These are phyloP conservation scores for Micractinium sp. DNA, from an alignment of 139 green algal genomes.

Conservation along the genomic window DNA sequence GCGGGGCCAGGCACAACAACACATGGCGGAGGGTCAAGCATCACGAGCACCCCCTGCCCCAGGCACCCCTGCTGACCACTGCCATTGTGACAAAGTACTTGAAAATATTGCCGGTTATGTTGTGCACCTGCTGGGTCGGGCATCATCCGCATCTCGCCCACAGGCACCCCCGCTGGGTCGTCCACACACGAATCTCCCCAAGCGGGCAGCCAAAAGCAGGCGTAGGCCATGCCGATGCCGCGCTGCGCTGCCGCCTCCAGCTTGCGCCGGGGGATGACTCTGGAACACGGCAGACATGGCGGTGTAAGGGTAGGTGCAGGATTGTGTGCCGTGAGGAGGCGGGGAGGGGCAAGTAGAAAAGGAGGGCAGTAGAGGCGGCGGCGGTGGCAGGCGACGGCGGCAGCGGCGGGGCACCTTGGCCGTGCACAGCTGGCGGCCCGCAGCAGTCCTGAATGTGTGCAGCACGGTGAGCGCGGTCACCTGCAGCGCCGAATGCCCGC, in stretches of 20 bases:
- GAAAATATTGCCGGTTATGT: too few relatives aligned
- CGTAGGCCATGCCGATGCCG: constrained; percentile 40
- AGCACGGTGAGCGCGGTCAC: not conserved
- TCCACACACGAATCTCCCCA: constrained; percentile 28
- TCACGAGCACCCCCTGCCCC: not conserved
- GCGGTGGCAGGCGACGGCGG: not conserved
- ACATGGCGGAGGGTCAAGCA: too few relatives aligned
- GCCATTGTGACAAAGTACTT: not conserved
- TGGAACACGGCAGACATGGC: not conserved
- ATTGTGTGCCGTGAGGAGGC: not conserved
- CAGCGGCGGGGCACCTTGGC: not conserved
- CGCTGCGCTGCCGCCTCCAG: not conserved
- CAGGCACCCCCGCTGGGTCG: constrained; percentile 26
- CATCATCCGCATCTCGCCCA: constrained; percentile 55
- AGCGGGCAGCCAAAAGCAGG: constrained; percentile 53
- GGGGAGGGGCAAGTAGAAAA: not conserved
- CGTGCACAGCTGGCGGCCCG: too few relatives aligned
- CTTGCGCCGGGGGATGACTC: constrained; percentile 13
- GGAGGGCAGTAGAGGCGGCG: too few relatives aligned
- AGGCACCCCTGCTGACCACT: not conserved
- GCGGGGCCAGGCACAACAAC: too few relatives aligned
- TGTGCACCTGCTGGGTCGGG: constrained; percentile 25
- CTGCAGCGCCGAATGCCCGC: constrained; percentile 42
- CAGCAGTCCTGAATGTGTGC: not conserved
- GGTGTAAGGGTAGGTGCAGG: too few relatives aligned